Evolutionary conservation across 495 filamentous ascomycete genomes (phyloP), one percentile per base, ranked within the genome.

Genomic region (Penicillium macrosclerotiorum): DNA sequence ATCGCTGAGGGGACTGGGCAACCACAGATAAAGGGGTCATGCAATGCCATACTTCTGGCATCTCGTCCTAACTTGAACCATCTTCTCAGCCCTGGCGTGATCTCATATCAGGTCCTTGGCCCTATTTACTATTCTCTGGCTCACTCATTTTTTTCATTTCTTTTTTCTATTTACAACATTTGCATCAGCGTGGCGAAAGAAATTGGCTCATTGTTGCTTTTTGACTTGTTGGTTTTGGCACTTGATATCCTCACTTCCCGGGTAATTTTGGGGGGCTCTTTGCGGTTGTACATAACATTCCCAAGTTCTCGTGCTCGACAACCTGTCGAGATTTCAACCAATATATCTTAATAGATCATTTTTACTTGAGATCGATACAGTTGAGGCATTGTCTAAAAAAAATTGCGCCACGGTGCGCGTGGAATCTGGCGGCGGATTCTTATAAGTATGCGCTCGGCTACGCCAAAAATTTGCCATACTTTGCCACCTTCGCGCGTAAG

Each of bases 1-100:
- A 29, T 54, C 56, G 4, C 58, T 75, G 9, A 60, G 55, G 23
- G 68, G 69, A 3, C 62, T 75, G 16, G 59, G 51, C 25, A 65
- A 42, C 37, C 59, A 55, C 27, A 53, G 49, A 41, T 51, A 55
- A 49, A 44, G 22, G 11, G 24, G n/a, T n/a, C n/a, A n/a, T n/a
- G n/a, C n/a, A n/a, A n/a, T n/a, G n/a, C n/a, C n/a, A n/a, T n/a
- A n/a, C n/a, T n/a, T n/a, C n/a, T n/a, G n/a, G n/a, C n/a, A n/a
- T n/a, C n/a, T n/a, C n/a, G n/a, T n/a, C n/a, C n/a, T n/a, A n/a
- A n/a, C n/a, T n/a, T n/a, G n/a, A n/a, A n/a, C 19, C 19, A 38
- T 45, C 23, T 51, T 23, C 26, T 32, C 3, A 1, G 34, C 18
- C 39, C 19, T 27, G 14, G 18, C 31, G 20, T 18, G 31, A 16